These are phyloP conservation scores for Nicotiana noctiflora DNA, from an alignment of 257 asterid genomes.

Conservation along the genomic window DNA sequence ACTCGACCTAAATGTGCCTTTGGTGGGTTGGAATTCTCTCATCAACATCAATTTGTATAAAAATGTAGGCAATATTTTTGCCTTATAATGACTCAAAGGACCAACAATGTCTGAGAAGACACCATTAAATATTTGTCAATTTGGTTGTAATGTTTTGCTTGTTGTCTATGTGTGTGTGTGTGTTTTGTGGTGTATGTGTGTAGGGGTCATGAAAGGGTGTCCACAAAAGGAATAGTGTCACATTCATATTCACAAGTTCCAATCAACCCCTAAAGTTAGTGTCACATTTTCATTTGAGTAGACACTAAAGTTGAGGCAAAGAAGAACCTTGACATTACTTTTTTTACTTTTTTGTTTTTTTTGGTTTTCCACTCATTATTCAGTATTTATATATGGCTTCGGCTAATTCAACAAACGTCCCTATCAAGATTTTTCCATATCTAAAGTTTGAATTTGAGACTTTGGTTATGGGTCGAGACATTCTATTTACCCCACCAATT, in stretches of 20 bases:
- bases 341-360: no score
- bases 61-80: neutral
- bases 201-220: slow-evolving; percentile 10
- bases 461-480: no score
- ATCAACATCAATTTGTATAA: neutral
- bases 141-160: neutral
- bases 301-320: no score
- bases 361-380: no score
- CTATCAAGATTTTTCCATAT: no score
- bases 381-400: no score
- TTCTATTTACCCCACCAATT: no score
- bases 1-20: neutral
- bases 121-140: slow-evolving; percentile 3
- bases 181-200: neutral
- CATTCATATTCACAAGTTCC: slow-evolving; percentile 22
- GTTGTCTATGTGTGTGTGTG: neutral
- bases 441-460: no score
- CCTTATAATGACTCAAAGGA: neutral
- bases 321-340: slow-evolving; percentile 7
- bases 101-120: slow-evolving; percentile 7
- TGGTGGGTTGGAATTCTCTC: no score
- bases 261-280: slow-evolving; percentile 17
- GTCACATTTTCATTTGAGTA: slow-evolving; percentile 32
- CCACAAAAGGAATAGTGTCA: slow-evolving; percentile 23
- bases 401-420: no score